Percentiles rank a stretch among this genome's conserved stretches.
Conservation (phyloP, 176 grass and related monocot species). For the Eleusine indica region DNA sequence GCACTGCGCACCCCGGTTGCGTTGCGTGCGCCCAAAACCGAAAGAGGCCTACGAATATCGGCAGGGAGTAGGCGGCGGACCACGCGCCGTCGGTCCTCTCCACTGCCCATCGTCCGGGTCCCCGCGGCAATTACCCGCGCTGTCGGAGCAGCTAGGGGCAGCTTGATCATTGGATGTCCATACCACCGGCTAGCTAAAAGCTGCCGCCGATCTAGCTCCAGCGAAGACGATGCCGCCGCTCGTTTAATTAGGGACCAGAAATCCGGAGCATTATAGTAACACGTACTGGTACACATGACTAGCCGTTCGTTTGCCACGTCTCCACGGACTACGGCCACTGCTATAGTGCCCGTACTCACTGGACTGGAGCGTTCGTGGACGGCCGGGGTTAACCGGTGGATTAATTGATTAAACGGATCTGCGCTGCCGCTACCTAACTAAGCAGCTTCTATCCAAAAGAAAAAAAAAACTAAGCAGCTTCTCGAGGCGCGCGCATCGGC, state of each 20-base stretch:
- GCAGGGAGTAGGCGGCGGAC: not conserved
- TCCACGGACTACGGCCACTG: too few relatives aligned
- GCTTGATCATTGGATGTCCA: slow-evolving; percentile 15
- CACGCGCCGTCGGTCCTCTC: slow-evolving; percentile 22
- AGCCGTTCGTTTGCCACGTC: too few relatives aligned
- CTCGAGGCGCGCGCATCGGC: not conserved
- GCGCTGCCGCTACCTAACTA: not conserved
- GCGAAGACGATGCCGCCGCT: slow-evolving; percentile 1
- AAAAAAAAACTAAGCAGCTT: not conserved
- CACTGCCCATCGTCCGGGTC: not conserved
- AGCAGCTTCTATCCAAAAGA: not conserved
- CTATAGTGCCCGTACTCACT: not conserved
- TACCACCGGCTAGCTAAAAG: not conserved
- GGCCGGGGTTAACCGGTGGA: not conserved
- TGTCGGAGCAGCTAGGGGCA: slow-evolving; percentile 19
- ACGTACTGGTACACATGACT: too few relatives aligned
- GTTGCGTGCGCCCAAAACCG: not conserved
- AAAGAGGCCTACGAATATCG: not conserved
- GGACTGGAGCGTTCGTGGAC: not conserved
- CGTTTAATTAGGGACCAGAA: not conserved
- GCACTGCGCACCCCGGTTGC: too few relatives aligned
- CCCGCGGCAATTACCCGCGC: slow-evolving; percentile 21
- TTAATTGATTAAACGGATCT: not conserved
- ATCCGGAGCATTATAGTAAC: too few relatives aligned
- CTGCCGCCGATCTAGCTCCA: not conserved